These are phyloP conservation scores for Linnemannia schmuckeri DNA, from an alignment of 192 early-diverging fungal genomes.

Conservation along the genomic window DNA sequence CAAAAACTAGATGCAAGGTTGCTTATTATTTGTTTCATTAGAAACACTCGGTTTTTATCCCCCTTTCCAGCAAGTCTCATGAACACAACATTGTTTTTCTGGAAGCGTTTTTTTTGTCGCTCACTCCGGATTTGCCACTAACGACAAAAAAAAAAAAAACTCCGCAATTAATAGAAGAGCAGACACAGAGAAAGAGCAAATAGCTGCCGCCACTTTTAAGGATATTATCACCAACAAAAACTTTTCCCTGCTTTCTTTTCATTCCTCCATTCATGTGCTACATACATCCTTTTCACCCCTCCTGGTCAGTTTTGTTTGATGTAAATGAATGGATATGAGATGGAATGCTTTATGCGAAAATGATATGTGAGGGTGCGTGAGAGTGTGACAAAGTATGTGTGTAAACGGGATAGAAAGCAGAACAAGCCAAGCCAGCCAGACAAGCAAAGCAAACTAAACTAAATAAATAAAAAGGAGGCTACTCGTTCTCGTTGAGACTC, in stretches of 20 bases:
- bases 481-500: constrained; percentile 50
- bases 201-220: neutral
- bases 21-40: neutral
- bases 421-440: neutral
- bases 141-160: neutral
- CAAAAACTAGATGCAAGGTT: neutral
- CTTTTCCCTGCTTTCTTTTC: neutral
- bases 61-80: neutral
- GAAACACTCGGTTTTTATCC: neutral
- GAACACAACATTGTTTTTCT: neutral
- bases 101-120: neutral
- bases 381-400: too few relatives aligned
- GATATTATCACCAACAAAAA: neutral
- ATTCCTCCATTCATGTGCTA: too few relatives aligned
- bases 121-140: neutral
- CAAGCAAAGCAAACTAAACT: neutral
- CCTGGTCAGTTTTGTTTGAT: neutral
- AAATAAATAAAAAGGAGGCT: neutral
- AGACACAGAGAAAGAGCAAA: neutral
- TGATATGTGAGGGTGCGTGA: neutral
- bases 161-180: neutral
- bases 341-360: constrained; percentile 5
- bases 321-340: neutral
- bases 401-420: neutral
- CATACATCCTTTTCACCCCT: too few relatives aligned